Evolutionary conservation across 129 eudicot species (phyloP).

Genomic region (carrot (Daucus carota)): DNA sequence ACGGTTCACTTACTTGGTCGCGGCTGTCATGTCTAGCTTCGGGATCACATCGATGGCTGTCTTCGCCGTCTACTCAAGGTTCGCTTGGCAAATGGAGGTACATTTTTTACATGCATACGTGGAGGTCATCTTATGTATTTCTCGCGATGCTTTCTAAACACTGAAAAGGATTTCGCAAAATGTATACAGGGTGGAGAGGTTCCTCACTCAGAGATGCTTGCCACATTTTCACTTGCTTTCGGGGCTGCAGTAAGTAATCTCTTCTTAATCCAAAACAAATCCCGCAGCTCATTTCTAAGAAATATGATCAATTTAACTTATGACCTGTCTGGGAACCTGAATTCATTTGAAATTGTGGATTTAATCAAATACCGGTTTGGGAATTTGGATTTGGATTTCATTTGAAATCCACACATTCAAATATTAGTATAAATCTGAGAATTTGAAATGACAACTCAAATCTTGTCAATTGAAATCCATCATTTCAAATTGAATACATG

Average conservation of each 20-base stretch:
- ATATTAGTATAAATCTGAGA: no score
- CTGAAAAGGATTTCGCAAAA: not conserved
- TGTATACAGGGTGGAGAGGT: constrained; percentile 69
- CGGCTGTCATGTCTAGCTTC: constrained; percentile 90
- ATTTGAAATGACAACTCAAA: no score
- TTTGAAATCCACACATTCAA: no score
- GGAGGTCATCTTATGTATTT: not conserved
- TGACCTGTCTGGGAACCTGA: no score
- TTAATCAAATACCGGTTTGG: no score
- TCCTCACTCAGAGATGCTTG: constrained; percentile 80
- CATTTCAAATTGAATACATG: no score
- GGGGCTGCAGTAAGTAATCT: constrained; percentile 79
- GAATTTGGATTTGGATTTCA: no score
- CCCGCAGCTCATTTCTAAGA: not conserved
- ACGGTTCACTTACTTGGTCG: constrained; percentile 74
- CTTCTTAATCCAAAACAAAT: not conserved
- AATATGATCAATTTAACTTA: not conserved
- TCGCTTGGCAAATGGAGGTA: constrained; percentile 98
- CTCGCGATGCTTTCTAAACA: not conserved
- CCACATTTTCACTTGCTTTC: constrained; percentile 90
- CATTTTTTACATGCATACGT: not conserved
- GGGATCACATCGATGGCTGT: constrained; percentile 89
- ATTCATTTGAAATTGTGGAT: no score
- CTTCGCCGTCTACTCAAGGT: constrained; percentile 83
- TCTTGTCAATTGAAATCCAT: no score